Percentiles rank a stretch among this genome's conserved stretches.
phyloP scores from a whole-genome alignment of 805 yeast species.

The Saturnispora serradocipensis region DNA sequence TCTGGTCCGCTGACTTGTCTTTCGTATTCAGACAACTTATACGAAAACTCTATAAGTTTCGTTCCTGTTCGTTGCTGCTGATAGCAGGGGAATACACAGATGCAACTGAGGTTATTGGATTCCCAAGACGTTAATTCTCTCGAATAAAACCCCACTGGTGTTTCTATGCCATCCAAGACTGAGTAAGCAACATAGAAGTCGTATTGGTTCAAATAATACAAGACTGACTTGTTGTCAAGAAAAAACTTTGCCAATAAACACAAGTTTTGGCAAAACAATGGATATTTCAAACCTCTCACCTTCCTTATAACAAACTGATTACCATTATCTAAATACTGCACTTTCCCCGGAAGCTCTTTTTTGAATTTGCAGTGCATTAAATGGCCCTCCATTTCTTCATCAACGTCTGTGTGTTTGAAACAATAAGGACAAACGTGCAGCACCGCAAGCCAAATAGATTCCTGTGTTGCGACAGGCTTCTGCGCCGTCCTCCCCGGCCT shows the following conservation, averaged over 20 bases:
- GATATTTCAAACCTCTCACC: conserved; percentile 56
- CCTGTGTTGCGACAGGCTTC: not conserved
- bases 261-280: conserved; percentile 70
- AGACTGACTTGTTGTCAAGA: conserved; percentile 82
- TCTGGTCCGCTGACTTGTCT: conserved; percentile 80
- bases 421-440: conserved; percentile 74
- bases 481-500: conserved; percentile 1
- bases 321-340: conserved; percentile 48
- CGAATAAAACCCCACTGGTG: conserved; percentile 88
- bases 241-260: conserved; percentile 82
- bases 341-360: conserved; percentile 47
- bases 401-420: conserved; percentile 63
- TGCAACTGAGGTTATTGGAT: conserved; percentile 81
- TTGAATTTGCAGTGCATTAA: conserved; percentile 33
- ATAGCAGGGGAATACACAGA: conserved; percentile 85
- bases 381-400: conserved; percentile 42
- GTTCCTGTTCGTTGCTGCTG: conserved; percentile 75
- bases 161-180: conserved; percentile 28
- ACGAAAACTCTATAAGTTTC: conserved; percentile 73
- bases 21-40: conserved; percentile 60
- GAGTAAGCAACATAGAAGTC: conserved; percentile 73
- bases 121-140: conserved; percentile 76
- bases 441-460: conserved; percentile 43
- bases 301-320: conserved; percentile 47
- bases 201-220: conserved; percentile 67